These are phyloP conservation scores for Verticillium albo-atrum DNA, from an alignment of 2,329 filamentous ascomycete species.

Conservation along the genomic window DNA sequence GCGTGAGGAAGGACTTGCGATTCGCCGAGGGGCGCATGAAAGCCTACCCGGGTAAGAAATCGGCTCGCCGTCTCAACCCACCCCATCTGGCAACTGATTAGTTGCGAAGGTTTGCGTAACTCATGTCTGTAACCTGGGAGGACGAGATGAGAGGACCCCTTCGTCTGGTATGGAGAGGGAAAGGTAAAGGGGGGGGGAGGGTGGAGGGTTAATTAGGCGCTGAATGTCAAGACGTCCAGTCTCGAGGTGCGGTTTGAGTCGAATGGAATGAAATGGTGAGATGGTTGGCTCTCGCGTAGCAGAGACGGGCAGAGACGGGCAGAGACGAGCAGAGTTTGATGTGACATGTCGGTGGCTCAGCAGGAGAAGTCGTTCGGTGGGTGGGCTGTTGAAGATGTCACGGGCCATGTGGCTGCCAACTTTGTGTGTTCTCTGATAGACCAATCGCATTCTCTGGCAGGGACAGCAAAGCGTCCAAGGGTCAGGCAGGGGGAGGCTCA, in stretches of 20 bases:
- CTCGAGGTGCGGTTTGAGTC: background rate
- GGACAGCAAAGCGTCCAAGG: background rate
- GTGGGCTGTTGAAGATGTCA: too few species aligned
- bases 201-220: background rate
- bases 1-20: background rate
- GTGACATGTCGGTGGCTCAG: background rate
- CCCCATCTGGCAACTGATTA: background rate
- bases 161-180: background rate
- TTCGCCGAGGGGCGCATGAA: background rate
- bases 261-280: background rate
- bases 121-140: background rate
- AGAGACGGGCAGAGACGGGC: too few species aligned
- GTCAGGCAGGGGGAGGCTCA: background rate
- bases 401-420: background rate
- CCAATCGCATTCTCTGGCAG: background rate
- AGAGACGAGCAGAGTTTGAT: background rate
- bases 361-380: background rate
- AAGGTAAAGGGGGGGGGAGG: too few species aligned
- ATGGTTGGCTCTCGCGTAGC: too few species aligned
- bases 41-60: background rate
- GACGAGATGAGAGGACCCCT: background rate
- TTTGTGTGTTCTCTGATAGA: background rate
- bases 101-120: too few species aligned
- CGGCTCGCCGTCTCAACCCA: background rate
- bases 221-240: background rate